A percentile compares a stretch with the other conserved stretches of the same genome.
phyloP scores from a whole-genome alignment of 495 filamentous ascomycete species.

The Lineolata rhizophorae region DNA sequence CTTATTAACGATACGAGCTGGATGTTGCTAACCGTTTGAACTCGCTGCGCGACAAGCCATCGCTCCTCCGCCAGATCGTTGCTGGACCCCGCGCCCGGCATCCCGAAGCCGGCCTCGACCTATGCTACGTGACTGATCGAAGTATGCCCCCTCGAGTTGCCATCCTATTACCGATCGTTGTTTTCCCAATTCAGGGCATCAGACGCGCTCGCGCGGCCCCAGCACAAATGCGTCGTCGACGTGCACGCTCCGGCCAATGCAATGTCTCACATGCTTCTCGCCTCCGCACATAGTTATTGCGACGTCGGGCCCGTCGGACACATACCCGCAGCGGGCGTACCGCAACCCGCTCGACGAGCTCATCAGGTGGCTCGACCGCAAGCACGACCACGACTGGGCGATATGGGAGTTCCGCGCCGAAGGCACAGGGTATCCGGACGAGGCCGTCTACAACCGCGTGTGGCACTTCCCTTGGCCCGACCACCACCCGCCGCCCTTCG shows the following conservation, averaged over 20 bases:
- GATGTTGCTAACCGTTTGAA: too few relatives aligned
- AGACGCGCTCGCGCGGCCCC: too few relatives aligned
- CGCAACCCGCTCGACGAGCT: conserved; percentile 76
- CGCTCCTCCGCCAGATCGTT: conserved; percentile 48
- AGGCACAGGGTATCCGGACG: conserved; percentile 84
- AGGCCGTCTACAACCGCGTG: conserved; percentile 62
- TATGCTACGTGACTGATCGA: conserved; percentile 83
- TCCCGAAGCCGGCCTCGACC: conserved; percentile 68
- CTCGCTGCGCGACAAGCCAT: too few relatives aligned
- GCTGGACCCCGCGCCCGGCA: conserved; percentile 66
- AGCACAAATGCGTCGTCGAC: too few relatives aligned
- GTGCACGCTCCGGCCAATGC: neutral
- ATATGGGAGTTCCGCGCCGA: conserved; percentile 98
- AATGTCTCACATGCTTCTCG: neutral
- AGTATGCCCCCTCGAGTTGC: conserved; percentile 23
- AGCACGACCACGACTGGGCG: conserved; percentile 64
- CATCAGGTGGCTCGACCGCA: conserved; percentile 63
- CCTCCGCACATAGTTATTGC: conserved; percentile 39
- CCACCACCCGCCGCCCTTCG: conserved; percentile 90
- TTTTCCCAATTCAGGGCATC: too few relatives aligned
- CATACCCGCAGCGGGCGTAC: conserved; percentile 77
- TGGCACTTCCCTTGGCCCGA: conserved; percentile 91
- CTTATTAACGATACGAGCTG: too few relatives aligned
- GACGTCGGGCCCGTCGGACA: conserved; percentile 66
- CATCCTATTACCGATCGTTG: conserved; percentile 1